These are phyloP conservation scores for Fonsecaea nubica DNA, from an alignment of 2,329 filamentous ascomycete species.

Conservation along the genomic window DNA sequence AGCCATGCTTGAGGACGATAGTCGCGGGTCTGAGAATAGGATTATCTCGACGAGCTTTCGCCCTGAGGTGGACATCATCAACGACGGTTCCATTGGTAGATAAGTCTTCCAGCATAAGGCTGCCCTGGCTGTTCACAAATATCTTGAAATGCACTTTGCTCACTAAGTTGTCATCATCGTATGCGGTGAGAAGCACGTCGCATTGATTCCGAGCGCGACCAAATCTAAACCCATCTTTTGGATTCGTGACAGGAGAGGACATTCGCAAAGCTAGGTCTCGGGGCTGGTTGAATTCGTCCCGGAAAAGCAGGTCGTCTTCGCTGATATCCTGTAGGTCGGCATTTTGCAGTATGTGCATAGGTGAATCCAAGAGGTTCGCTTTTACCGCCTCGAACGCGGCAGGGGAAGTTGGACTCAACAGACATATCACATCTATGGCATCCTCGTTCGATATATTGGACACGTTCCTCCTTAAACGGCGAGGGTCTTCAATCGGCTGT, in stretches of 20 bases:
- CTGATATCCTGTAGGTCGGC: slow-evolving; percentile 49
- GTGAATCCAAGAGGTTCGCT: slow-evolving; percentile 58
- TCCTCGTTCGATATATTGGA: slow-evolving; percentile 84
- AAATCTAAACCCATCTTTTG: slow-evolving; percentile 78
- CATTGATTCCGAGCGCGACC: slow-evolving; percentile 75
- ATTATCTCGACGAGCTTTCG: slow-evolving; percentile 42
- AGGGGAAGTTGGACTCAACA: slow-evolving; percentile 79
- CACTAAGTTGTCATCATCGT: slow-evolving; percentile 73
- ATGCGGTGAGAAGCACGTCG: slow-evolving; percentile 73
- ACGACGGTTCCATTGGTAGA: slow-evolving; percentile 97
- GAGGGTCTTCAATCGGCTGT: slow-evolving; percentile 80
- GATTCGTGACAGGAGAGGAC: slow-evolving; percentile 73
- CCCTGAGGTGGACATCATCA: slow-evolving; percentile 70
- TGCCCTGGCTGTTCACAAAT: slow-evolving; percentile 82
- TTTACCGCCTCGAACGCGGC: slow-evolving; percentile 75
- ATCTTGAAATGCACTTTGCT: slow-evolving; percentile 98
- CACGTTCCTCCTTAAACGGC: slow-evolving; percentile 77
- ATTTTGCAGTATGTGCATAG: slow-evolving; percentile 67
- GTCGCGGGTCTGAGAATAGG: slow-evolving; percentile 46
- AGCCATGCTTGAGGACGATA: slow-evolving; percentile 74
- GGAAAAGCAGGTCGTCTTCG: slow-evolving; percentile 49
- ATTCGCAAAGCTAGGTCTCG: slow-evolving; percentile 79
- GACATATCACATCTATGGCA: slow-evolving; percentile 85
- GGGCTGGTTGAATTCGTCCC: slow-evolving; percentile 40
- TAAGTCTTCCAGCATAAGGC: slow-evolving; percentile 89